Evolutionary conservation across 176 grass and related monocot species (phyloP), one percentile per base, ranked within the genome.

Genomic region (Phragmites australis): DNA sequence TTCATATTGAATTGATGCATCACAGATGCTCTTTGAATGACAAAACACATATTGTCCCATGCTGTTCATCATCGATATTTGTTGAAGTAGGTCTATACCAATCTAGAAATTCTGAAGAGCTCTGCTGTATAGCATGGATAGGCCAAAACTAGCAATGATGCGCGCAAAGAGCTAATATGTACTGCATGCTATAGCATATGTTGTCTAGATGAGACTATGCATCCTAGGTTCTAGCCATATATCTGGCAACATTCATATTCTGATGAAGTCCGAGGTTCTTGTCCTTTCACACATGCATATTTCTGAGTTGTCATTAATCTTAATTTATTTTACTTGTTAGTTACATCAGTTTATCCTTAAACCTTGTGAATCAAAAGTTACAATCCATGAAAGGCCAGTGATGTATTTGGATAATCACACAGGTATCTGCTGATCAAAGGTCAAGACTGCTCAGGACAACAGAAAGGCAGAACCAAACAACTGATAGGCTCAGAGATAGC

Each of bases 371-470:
- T 76, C 29, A 40, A 53, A 84, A 63, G 29, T 75, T 4, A 34
- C 0, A 12, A 12, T 51, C 26, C 43, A 74, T 56, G 69, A 39
- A 74, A 54, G 58, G 58, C 13, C 48, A 71, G 26, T 55, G 3
- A 60, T 68, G 34, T 61, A 63, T 42, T 48, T 87, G 21, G 41
- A 79, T 48, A 34, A 80, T 82, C 10, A 29, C 25, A 26, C 62
- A 94, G 92, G 76, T 83, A 58, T 89, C 89, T 89, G 59, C 89
- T 49, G 92, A 94, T 87, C 89, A 91, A 85, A 93, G 88, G 68
- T 94, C 89, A 83, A 95, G 90, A 71, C 69, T 99, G 73, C 84
- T 95, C 43, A 90, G 86, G 76, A 80, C 84, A 64, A 82, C 93
- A 16, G 90, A 93, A 55, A 91, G 79, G 70, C 87, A 93, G 80